These are phyloP conservation scores for Aspergillus incahuasiensis DNA, from an alignment of 495 filamentous ascomycete species.

Conservation along the genomic window DNA sequence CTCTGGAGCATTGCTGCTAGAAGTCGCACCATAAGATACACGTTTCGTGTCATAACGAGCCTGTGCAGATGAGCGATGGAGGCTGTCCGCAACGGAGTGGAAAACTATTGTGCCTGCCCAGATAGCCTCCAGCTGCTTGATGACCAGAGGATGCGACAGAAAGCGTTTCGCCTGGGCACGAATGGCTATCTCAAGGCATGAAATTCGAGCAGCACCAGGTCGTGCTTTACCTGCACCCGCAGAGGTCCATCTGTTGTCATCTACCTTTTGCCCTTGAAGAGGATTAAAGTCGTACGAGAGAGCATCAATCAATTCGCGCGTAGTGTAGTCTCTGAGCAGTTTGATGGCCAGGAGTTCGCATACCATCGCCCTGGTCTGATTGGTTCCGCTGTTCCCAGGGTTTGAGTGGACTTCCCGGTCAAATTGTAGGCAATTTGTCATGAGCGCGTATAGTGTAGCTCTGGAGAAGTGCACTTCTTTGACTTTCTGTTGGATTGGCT, in stretches of 20 bases:
- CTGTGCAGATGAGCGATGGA: constrained; percentile 54
- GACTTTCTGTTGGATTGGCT: constrained; percentile 83
- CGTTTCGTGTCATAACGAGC: constrained; percentile 22
- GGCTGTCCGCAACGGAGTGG: constrained; percentile 75
- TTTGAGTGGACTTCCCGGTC: constrained; percentile 76
- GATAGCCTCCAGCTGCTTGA: constrained; percentile 90
- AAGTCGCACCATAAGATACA: constrained; percentile 3
- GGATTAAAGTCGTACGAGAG: constrained; percentile 93
- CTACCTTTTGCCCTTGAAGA: constrained; percentile 67
- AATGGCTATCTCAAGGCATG: constrained; percentile 87
- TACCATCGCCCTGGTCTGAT: constrained; percentile 75
- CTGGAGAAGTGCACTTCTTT: constrained; percentile 73
- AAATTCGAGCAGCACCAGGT: constrained; percentile 65
- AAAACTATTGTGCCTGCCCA: constrained; percentile 95
- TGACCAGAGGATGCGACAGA: constrained; percentile 79
- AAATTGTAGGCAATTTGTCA: constrained; percentile 93
- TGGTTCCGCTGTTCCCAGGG: constrained; percentile 76
- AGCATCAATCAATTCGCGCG: constrained; percentile 83
- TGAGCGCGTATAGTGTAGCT: constrained; percentile 80
- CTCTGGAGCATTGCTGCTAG: background rate
- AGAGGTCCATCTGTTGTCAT: constrained; percentile 29
- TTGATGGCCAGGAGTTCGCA: constrained; percentile 91
- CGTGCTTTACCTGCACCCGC: constrained; percentile 31
- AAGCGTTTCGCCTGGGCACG: constrained; percentile 86
- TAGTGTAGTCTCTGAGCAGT: constrained; percentile 80